phyloP scores from a whole-genome alignment of 495 filamentous ascomycete species.

The Hypoxylon trugodes region DNA sequence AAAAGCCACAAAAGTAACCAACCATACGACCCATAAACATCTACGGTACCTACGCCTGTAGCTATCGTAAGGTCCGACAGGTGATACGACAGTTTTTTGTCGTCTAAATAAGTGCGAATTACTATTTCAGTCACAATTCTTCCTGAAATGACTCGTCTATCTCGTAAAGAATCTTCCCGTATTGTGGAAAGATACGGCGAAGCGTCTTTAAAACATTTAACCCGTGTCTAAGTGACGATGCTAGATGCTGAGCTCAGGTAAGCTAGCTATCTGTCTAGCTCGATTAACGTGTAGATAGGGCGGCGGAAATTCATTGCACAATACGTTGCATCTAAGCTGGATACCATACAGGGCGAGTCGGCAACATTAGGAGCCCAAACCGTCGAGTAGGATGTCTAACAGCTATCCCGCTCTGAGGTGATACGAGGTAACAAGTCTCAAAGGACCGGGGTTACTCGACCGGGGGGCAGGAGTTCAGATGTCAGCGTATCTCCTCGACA shows the following conservation, averaged over 20 bases:
- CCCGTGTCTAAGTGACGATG: conserved; percentile 9
- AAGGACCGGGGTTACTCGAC: conserved; percentile 15
- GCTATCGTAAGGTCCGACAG: conserved; percentile 15
- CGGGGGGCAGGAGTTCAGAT: conserved; percentile 17
- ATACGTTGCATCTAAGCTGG: conserved; percentile 37
- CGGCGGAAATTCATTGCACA: conserved; percentile 28
- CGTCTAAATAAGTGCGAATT: conserved; percentile 6
- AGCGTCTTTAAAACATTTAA: not conserved
- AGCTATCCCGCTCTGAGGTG: conserved; percentile 19
- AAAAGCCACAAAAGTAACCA: conserved; percentile 35
- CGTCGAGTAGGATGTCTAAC: conserved; percentile 11
- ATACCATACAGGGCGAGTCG: conserved; percentile 10
- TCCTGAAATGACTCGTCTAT: conserved; percentile 6
- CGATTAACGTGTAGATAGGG: conserved; percentile 15
- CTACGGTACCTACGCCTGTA: conserved; percentile 13
- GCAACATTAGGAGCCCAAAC: conserved; percentile 1
- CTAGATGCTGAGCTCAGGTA: conserved; percentile 11
- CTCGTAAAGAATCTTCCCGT: conserved; percentile 37
- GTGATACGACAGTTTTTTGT: conserved; percentile 15
- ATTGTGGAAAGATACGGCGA: conserved; percentile 1
- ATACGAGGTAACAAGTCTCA: conserved; percentile 38
- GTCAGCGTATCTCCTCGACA: conserved; percentile 25
- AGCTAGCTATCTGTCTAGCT: conserved; percentile 22
- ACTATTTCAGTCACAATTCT: conserved; percentile 11
- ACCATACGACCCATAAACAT: conserved; percentile 30